Evolutionary conservation across 352 stramenopile species (phyloP), one percentile per base, ranked within the genome.

Genomic region (Pythium oligandrum): DNA sequence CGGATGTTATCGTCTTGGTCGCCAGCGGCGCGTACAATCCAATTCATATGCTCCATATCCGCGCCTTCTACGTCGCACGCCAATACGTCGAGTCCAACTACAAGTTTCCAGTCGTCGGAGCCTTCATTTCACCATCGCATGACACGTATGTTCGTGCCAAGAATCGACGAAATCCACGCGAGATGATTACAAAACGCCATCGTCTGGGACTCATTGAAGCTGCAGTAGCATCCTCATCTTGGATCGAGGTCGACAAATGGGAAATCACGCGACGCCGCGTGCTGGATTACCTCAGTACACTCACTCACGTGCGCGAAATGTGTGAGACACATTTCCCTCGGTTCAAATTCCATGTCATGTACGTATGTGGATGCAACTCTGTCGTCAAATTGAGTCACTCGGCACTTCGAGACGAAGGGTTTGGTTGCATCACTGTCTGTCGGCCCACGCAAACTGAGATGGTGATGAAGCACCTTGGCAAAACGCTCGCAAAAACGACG

Each of bases 241-340:
- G 81, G 81, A 89, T 91, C 50, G 74, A 91, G 59, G 78, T 85
- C n/a, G 77, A 91, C 63, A 91, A 89, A 56, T 88, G 81, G 78
- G 81, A 89, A 59, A 89, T 89, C 57, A 91, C 78, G 59, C 68
- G 81, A 6, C 58, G 81, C 4, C 63, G 81, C 17, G 81, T 91
- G 44, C 59, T 88, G 30, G 78, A 91, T 55, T 91, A 91, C 53
- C 67, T 89, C 33, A 89, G 76, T 46, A 89, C 76, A 35, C 59
- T 91, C 47, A 85, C 66, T 1, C 80, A 90, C 52, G 70, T 86
- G 31, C 68, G 75, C 35, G 78, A 91, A 59, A 87, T 89, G 70
- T 91, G 81, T 45, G 73, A 89, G 40, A 57, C 68, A 10, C 76
- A 89, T 37, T 91, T 91, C 43, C 53, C 66, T 0, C 51, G 61